Percentiles rank a stretch among this genome's conserved stretches.
Evolutionary conservation across 441 rosid species (phyloP).

Genomic region (Pelargonium fulgidum): DNA sequence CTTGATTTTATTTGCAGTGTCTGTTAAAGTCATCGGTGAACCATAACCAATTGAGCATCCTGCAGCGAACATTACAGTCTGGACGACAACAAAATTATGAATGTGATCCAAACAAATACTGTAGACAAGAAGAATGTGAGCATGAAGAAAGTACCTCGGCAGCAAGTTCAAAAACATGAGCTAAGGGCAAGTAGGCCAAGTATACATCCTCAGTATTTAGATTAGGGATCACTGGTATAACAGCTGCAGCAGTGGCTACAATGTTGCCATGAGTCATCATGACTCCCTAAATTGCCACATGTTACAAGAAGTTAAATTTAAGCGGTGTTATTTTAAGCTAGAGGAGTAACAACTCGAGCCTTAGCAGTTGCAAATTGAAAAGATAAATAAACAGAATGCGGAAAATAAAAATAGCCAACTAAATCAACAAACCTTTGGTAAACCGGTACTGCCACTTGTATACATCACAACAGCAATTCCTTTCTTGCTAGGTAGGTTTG

Average conservation of each 20-base stretch:
- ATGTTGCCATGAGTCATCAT: constrained; percentile 88
- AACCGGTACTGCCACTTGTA: constrained; percentile 93
- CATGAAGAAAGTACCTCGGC: constrained; percentile 56
- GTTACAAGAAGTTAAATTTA: constrained; percentile 24
- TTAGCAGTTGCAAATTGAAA: constrained; percentile 6
- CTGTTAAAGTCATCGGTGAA: constrained; percentile 73
- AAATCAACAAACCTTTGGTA: constrained; percentile 62
- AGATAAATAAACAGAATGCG: neutral
- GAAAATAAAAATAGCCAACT: constrained; percentile 6
- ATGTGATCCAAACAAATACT: constrained; percentile 15
- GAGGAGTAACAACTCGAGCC: constrained; percentile 3
- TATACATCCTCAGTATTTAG: constrained; percentile 47
- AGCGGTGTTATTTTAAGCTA: neutral
- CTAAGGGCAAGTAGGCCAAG: constrained; percentile 85
- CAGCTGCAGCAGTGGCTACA: constrained; percentile 79
- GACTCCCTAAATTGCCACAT: constrained; percentile 56
- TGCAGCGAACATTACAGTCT: constrained; percentile 57
- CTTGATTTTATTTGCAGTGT: constrained; percentile 71
- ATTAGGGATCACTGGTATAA: constrained; percentile 61
- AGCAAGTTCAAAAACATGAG: constrained; percentile 90
- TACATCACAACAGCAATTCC: constrained; percentile 78
- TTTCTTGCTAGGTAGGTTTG: constrained; percentile 63
- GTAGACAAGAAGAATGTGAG: constrained; percentile 17
- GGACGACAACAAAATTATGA: constrained; percentile 29
- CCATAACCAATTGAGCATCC: constrained; percentile 89